Evolutionary conservation across 2,329 filamentous ascomycete genomes (phyloP).

Genomic region (Penicillium fuscoglaucum): DNA sequence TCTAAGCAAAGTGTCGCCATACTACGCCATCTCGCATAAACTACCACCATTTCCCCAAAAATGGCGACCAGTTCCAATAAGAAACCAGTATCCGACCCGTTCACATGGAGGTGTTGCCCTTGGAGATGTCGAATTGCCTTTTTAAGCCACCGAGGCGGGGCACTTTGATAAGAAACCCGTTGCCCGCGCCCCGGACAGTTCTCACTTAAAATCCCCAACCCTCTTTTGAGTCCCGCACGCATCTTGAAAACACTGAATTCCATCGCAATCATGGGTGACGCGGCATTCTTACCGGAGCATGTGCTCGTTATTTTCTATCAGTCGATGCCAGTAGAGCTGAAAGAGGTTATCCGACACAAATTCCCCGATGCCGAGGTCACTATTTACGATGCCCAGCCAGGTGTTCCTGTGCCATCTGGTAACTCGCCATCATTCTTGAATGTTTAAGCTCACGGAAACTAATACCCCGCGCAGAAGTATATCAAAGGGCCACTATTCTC

Average conservation of each 20-base stretch:
- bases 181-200: not conserved
- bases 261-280: slow-evolving; percentile 26
- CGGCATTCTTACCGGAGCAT: slow-evolving; percentile 18
- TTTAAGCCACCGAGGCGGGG: slow-evolving; percentile 4
- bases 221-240: not conserved
- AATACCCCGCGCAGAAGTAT: slow-evolving; percentile 20
- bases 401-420: slow-evolving; percentile 27
- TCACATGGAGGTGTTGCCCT: not conserved
- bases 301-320: slow-evolving; percentile 27
- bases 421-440: not conserved
- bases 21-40: slow-evolving; percentile 6
- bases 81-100: not conserved
- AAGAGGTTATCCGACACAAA: slow-evolving; percentile 20
- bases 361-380: slow-evolving; percentile 27
- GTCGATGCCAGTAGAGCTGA: slow-evolving; percentile 18
- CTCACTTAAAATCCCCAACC: not conserved
- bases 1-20: slow-evolving; percentile 7
- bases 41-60: not conserved
- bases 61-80: not conserved
- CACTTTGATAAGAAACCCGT: slow-evolving; percentile 1
- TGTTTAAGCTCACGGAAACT: not conserved
- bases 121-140: not conserved
- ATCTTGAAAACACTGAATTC: not conserved
- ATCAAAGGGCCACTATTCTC: slow-evolving; percentile 27
- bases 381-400: slow-evolving; percentile 12